Evolutionary conservation across 768 basidiomycete species (phyloP).

Genomic region (Mycena kentingensis): DNA sequence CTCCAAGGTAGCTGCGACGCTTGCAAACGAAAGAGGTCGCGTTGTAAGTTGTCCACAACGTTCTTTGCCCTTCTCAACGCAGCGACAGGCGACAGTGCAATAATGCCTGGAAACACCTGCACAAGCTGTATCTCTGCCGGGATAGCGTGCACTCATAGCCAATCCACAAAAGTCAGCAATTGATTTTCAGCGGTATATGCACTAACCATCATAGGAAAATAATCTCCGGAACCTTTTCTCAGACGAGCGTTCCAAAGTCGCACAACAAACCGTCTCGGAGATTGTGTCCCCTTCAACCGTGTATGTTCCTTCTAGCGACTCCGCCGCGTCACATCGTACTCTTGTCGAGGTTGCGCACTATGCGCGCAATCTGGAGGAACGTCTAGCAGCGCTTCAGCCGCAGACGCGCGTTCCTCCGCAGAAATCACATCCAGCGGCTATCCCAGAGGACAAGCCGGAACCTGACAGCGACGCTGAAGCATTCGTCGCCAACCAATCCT

Average conservation of each 20-base stretch:
- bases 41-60: too few species aligned
- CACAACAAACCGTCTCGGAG: background rate
- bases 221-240: background rate
- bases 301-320: slow-evolving; percentile 1
- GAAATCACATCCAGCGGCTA: too few species aligned
- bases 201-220: background rate
- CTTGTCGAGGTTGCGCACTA: slow-evolving; percentile 5
- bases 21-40: too few species aligned
- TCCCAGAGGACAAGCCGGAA: background rate
- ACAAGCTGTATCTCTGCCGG: background rate
- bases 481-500: background rate
- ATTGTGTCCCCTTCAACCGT: background rate
- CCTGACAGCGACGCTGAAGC: background rate
- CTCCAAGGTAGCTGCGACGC: too few species aligned
- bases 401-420: background rate
- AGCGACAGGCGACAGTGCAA: background rate
- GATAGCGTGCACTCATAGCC: background rate
- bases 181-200: background rate
- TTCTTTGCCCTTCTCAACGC: too few species aligned
- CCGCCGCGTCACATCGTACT: background rate
- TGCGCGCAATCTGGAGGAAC: slow-evolving; percentile 2
- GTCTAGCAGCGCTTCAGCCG: background rate
- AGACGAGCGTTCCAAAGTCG: background rate
- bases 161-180: background rate
- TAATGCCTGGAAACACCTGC: background rate